Percentiles rank a stretch among this genome's conserved stretches.
Evolutionary conservation across 2,329 filamentous ascomycete species (phyloP).

Genomic region (Bimuria novae-zelandiae): DNA sequence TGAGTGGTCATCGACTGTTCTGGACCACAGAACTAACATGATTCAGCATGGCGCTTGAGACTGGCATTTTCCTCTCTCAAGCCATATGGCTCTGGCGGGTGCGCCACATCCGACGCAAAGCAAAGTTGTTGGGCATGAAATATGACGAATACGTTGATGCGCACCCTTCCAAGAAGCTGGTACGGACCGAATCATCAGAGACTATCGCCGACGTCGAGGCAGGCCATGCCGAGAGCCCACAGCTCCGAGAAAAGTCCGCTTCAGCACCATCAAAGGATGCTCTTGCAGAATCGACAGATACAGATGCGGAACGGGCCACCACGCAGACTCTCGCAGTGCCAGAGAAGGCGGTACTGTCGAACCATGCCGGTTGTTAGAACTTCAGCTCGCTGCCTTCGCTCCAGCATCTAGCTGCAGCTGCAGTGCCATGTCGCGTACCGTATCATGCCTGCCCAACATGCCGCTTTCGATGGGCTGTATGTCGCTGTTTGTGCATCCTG

Average conservation of each 20-base stretch:
- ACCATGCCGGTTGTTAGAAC: not conserved
- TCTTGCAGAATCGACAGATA: not conserved
- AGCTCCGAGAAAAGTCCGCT: constrained; percentile 12
- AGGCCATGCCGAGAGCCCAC: constrained; percentile 13
- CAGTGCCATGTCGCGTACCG: not conserved
- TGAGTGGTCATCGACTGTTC: constrained; percentile 39
- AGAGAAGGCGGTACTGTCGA: not conserved
- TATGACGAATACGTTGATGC: constrained; percentile 58
- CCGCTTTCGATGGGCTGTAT: not conserved
- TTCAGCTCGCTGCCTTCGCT: not conserved
- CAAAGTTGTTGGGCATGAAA: constrained; percentile 56
- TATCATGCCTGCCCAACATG: not conserved
- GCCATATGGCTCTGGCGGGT: constrained; percentile 63
- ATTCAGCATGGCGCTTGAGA: constrained; percentile 59
- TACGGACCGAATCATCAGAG: constrained; percentile 27
- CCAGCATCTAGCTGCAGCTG: too few relatives aligned
- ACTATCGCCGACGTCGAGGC: constrained; percentile 35
- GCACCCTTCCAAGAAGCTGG: constrained; percentile 29
- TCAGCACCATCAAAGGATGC: not conserved
- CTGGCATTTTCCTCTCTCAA: constrained; percentile 65
- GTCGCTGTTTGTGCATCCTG: not conserved
- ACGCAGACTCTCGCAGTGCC: not conserved
- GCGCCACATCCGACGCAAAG: constrained; percentile 56
- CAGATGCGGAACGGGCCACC: not conserved
- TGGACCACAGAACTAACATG: constrained; percentile 4